Evolutionary conservation across 257 asterid species (phyloP).

Genomic region (Perilla frutescens): DNA sequence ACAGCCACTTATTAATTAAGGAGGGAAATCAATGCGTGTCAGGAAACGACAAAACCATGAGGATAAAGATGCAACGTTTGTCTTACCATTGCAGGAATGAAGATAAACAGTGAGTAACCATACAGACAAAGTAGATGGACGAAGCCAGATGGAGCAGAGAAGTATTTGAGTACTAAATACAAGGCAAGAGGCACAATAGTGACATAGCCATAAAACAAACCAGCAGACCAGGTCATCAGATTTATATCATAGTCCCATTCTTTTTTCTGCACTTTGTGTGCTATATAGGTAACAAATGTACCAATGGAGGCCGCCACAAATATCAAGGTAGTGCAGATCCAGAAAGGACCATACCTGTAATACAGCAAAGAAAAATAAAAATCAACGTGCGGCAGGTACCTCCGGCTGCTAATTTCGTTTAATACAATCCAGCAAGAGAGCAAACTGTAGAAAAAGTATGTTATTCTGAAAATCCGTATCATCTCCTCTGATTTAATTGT

Average conservation of each 20-base stretch:
- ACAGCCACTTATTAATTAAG: slow-evolving; percentile 5
- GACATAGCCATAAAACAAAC: slow-evolving; percentile 92
- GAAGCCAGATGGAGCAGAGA: slow-evolving; percentile 93
- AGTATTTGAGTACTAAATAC: slow-evolving; percentile 87
- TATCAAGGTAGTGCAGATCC: slow-evolving; percentile 97
- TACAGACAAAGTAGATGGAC: slow-evolving; percentile 92
- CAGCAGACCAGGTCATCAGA: slow-evolving; percentile 96
- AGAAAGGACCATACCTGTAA: slow-evolving; percentile 94
- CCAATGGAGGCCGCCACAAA: slow-evolving; percentile 98
- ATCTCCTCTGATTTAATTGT: slow-evolving; percentile 10
- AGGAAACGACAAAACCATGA: slow-evolving; percentile 6
- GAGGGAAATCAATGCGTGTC: slow-evolving; percentile 3
- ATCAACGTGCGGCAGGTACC: slow-evolving; percentile 1
- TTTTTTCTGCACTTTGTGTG: slow-evolving; percentile 83
- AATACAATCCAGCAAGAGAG: slow-evolving; percentile 28
- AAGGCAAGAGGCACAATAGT: slow-evolving; percentile 78
- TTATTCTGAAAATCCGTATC: not conserved
- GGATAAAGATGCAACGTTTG: slow-evolving; percentile 12
- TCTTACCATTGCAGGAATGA: slow-evolving; percentile 98
- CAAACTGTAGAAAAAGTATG: slow-evolving; percentile 15
- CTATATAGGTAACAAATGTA: slow-evolving; percentile 86
- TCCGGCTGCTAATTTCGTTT: not conserved
- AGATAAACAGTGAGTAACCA: slow-evolving; percentile 91
- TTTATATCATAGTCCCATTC: slow-evolving; percentile 90
- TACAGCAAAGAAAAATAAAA: slow-evolving; percentile 23